Evolutionary conservation across 306 rosid genomes (phyloP).

Genomic region (Prinsepia uniflora): DNA sequence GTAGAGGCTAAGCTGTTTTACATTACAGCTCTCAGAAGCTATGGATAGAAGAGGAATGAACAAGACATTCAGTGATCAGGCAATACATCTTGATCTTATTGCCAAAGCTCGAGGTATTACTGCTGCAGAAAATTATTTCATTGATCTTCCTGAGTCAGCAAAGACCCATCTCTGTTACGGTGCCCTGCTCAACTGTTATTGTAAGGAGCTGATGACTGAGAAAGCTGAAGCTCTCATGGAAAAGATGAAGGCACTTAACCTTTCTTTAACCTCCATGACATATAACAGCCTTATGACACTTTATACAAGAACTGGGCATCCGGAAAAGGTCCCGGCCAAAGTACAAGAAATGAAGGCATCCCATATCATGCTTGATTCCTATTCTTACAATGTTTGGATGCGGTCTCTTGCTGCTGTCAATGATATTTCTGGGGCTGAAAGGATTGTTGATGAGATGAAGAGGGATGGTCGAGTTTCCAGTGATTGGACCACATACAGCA

Average conservation of each 20-base stretch:
- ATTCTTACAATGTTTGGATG: slow-evolving; percentile 81
- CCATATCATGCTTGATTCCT: slow-evolving; percentile 52
- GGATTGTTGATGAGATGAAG: slow-evolving; percentile 86
- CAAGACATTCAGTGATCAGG: slow-evolving; percentile 78
- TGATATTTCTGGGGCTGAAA: slow-evolving; percentile 73
- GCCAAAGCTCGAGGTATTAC: slow-evolving; percentile 67
- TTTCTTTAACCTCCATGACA: slow-evolving; percentile 63
- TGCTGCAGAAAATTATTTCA: slow-evolving; percentile 72
- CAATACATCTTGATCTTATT: slow-evolving; percentile 79
- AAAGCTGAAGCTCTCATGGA: slow-evolving; percentile 77
- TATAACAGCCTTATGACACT: slow-evolving; percentile 88
- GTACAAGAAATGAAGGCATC: slow-evolving; percentile 75
- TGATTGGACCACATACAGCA: slow-evolving; percentile 89
- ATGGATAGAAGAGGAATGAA: slow-evolving; percentile 77
- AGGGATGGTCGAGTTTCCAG: slow-evolving; percentile 66
- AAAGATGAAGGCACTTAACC: slow-evolving; percentile 83
- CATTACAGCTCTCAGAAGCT: slow-evolving; percentile 64
- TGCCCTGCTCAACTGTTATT: slow-evolving; percentile 83
- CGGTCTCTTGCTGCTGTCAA: slow-evolving; percentile 72
- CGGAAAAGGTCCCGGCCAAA: slow-evolving; percentile 57
- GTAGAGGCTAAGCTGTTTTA: slow-evolving; percentile 1
- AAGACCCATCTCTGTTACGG: slow-evolving; percentile 83
- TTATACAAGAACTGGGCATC: slow-evolving; percentile 52
- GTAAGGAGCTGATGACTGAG: slow-evolving; percentile 78
- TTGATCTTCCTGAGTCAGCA: slow-evolving; percentile 65